phyloP scores from a whole-genome alignment of 2,329 filamentous ascomycete species.

The Sporothrix dimorphospora region DNA sequence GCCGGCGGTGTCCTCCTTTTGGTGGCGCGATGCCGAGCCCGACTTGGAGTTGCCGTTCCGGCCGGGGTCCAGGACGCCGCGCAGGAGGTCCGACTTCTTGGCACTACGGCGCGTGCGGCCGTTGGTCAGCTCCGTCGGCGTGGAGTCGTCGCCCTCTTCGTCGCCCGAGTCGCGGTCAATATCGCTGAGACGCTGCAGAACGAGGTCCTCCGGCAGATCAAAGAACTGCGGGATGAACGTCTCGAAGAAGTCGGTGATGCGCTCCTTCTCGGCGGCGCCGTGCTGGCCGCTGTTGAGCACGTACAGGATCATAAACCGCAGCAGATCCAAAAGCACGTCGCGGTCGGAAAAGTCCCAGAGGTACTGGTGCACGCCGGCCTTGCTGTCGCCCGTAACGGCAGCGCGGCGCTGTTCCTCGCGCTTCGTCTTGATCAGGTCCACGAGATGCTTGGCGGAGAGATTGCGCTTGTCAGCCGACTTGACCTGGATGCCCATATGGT shows the following conservation, averaged over 20 bases:
- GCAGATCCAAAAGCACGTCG: conserved; percentile 65
- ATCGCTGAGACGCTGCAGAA: conserved; percentile 68
- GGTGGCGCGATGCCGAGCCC: conserved; percentile 50
- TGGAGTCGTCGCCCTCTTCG: conserved; percentile 75
- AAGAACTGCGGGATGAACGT: conserved; percentile 78
- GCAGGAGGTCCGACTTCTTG: conserved; percentile 79
- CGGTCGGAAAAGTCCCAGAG: conserved; percentile 73
- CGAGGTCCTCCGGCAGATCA: conserved; percentile 70
- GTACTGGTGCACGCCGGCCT: conserved; percentile 66
- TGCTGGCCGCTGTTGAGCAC: conserved; percentile 71
- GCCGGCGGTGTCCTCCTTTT: conserved; percentile 78
- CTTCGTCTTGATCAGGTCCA: conserved; percentile 88
- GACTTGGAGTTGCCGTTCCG: conserved; percentile 68
- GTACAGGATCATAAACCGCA: conserved; percentile 66
- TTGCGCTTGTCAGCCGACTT: conserved; percentile 90
- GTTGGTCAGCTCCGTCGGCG: conserved; percentile 71
- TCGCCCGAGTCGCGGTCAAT: conserved; percentile 72
- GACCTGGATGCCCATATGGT: conserved; percentile 92
- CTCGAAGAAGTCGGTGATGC: conserved; percentile 75
- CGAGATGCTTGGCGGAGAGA: conserved; percentile 85
- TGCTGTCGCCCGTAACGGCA: conserved; percentile 59
- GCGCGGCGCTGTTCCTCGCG: conserved; percentile 82
- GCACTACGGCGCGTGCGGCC: conserved; percentile 68
- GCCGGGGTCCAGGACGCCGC: conserved; percentile 80
- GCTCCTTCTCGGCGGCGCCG: conserved; percentile 72